Percentiles rank a stretch among this genome's conserved stretches.
Evolutionary conservation across 2,329 filamentous ascomycete species (phyloP).

Genomic region (Lasiodiplodia theobromae): DNA sequence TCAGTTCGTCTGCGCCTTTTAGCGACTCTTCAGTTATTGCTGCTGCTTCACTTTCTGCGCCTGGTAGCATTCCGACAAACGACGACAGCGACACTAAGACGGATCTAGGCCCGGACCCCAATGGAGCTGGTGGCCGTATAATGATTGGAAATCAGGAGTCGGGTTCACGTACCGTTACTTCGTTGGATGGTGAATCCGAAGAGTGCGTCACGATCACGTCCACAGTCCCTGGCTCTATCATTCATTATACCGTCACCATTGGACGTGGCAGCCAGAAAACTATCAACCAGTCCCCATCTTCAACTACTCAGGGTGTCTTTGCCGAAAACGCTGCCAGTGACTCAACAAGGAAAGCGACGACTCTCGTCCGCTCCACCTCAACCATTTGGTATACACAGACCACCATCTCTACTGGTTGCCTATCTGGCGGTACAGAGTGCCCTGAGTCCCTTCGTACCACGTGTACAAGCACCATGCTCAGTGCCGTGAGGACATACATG

Average conservation of each 20-base stretch:
- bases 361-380: background rate
- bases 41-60: background rate
- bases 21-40: background rate
- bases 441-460: background rate
- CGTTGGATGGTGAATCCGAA: background rate
- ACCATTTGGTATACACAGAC: conserved; percentile 1
- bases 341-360: background rate
- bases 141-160: background rate
- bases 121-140: background rate
- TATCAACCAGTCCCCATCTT: background rate
- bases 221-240: background rate
- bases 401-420: conserved; percentile 1
- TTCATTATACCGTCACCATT: background rate
- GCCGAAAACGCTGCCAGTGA: background rate
- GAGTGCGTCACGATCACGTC: background rate
- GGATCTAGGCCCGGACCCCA: background rate
- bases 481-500: background rate
- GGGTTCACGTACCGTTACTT: background rate
- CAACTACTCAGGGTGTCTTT: background rate
- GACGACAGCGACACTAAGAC: background rate
- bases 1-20: background rate
- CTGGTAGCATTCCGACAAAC: background rate
- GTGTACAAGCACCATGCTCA: background rate
- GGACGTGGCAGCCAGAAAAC: background rate
- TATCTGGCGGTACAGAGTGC: background rate